These are phyloP conservation scores for Alternaria brassicae DNA, from an alignment of 2,329 filamentous ascomycete genomes.

Conservation along the genomic window DNA sequence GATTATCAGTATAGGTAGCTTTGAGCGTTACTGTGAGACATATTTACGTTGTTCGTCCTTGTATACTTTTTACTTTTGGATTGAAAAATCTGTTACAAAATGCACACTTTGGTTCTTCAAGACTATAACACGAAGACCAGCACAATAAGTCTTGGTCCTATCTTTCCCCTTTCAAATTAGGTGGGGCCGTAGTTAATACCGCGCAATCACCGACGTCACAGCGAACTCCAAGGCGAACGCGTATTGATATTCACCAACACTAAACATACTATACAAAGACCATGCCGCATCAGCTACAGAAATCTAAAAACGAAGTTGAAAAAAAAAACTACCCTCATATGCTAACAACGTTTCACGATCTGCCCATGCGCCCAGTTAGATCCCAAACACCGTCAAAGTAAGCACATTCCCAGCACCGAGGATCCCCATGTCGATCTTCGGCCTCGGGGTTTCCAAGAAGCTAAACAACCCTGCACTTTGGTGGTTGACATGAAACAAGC, in stretches of 20 bases:
- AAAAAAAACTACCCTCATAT: not conserved
- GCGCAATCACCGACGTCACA: constrained; percentile 4
- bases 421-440: not conserved
- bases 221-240: not conserved
- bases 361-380: not conserved
- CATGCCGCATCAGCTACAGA: not conserved
- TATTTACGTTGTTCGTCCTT: not conserved
- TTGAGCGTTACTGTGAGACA: not conserved
- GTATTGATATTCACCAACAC: not conserved
- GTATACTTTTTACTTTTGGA: not conserved
- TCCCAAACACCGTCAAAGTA: not conserved
- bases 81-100: not conserved
- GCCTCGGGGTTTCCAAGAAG: not conserved
- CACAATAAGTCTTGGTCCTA: not conserved
- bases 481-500: not conserved
- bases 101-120: not conserved
- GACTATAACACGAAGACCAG: not conserved
- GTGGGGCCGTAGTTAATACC: not conserved
- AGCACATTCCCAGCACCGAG: not conserved
- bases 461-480: not conserved
- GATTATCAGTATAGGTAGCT: not conserved
- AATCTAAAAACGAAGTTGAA: not conserved
- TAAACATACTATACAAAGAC: not conserved
- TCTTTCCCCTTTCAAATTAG: not conserved
- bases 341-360: not conserved